Conservation (phyloP, 2,329 filamentous ascomycete species). For the Fusarium palustre region DNA sequence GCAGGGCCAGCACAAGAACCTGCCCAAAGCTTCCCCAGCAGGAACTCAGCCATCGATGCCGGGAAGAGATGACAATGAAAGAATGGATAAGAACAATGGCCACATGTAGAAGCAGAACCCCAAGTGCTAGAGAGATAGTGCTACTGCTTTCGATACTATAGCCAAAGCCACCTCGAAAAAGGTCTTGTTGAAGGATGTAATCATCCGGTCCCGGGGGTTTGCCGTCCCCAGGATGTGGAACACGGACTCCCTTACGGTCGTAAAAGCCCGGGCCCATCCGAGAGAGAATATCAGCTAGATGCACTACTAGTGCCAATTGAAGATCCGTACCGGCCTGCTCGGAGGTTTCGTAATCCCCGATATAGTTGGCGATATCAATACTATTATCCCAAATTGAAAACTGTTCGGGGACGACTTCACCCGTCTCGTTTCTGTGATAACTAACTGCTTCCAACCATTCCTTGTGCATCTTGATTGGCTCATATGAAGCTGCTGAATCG, state of each 20-base stretch:
- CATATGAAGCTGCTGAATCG: not conserved
- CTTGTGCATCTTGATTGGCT: not conserved
- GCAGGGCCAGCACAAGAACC: not conserved
- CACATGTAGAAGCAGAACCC: not conserved
- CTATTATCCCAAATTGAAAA: not conserved
- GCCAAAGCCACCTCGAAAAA: not conserved
- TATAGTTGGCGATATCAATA: not conserved
- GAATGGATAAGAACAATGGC: not conserved
- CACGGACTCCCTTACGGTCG: not conserved
- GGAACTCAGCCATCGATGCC: not conserved
- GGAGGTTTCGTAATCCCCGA: not conserved
- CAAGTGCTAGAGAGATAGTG: not conserved
- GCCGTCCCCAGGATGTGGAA: not conserved
- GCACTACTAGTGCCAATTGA: not conserved
- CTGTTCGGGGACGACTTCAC: not conserved
- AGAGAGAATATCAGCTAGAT: not conserved
- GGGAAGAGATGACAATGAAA: not conserved
- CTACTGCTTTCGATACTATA: not conserved
- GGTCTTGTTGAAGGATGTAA: not conserved
- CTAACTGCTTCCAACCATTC: not conserved
- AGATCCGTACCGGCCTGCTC: accelerated
- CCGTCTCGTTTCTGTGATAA: not conserved
- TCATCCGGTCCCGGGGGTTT: not conserved
- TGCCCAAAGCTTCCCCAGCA: not conserved
- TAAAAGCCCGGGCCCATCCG: not conserved